These are phyloP conservation scores for Stygiomarasmius scandens DNA, from an alignment of 1,284 basidiomycete species.

Conservation along the genomic window DNA sequence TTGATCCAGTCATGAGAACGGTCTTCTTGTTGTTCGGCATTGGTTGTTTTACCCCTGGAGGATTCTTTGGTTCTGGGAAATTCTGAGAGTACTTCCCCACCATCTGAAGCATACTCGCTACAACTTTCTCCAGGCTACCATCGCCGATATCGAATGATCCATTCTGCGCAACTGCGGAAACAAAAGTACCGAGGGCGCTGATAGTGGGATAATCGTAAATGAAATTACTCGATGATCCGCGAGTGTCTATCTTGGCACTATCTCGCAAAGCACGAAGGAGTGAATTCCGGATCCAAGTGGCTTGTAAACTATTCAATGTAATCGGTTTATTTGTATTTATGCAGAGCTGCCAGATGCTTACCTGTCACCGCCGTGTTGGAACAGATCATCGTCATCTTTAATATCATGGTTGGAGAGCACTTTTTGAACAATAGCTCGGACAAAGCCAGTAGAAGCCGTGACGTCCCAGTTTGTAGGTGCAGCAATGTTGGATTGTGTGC, in stretches of 20 bases:
- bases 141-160: background rate
- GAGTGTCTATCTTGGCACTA: too few relatives aligned
- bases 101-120: slow-evolving; percentile 1
- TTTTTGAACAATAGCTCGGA: slow-evolving; percentile 26
- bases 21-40: too few relatives aligned
- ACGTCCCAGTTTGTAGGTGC: too few relatives aligned
- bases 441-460: too few relatives aligned
- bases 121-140: background rate
- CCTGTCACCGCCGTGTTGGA: slow-evolving; percentile 48
- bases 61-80: too few relatives aligned
- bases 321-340: background rate
- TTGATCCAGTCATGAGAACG: slow-evolving; percentile 36
- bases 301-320: slow-evolving; percentile 39
- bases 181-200: slow-evolving; percentile 21
- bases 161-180: slow-evolving; percentile 2
- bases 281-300: slow-evolving; percentile 45
- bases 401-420: slow-evolving; percentile 28
- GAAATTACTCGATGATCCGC: too few relatives aligned
- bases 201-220: too few relatives aligned
- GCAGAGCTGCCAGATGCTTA: slow-evolving; percentile 16
- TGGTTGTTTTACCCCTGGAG: too few relatives aligned
- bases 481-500: too few relatives aligned
- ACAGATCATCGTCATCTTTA: slow-evolving; percentile 41
- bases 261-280: too few relatives aligned
- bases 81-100: too few relatives aligned